Conservation (phyloP, 257 asterid genomes). For the Solanum ossicruentum region DNA sequence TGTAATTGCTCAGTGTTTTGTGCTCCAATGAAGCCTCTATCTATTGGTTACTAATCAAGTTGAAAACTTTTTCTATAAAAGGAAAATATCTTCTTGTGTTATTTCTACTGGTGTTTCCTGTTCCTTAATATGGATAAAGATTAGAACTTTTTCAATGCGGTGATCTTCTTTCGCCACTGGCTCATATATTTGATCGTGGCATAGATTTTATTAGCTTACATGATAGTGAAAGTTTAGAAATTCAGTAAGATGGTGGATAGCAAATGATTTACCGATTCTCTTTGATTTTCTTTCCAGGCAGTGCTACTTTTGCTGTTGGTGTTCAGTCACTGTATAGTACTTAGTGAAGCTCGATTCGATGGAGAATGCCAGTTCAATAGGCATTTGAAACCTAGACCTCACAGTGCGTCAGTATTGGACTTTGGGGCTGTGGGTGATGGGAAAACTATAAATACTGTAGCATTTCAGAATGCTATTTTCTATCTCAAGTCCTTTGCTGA, state of each 20-base stretch:
- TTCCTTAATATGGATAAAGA: not conserved
- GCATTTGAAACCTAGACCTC: constrained; percentile 86
- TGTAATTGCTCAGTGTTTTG: not conserved
- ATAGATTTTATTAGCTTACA: not conserved
- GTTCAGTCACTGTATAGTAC: constrained; percentile 6
- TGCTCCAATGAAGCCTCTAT: not conserved
- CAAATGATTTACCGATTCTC: not conserved
- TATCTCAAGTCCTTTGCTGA: constrained; percentile 89
- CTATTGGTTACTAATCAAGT: not conserved
- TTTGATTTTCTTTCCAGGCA: constrained; percentile 36
- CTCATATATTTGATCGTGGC: not conserved
- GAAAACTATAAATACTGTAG: constrained; percentile 69
- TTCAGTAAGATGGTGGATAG: not conserved
- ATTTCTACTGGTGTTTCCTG: not conserved
- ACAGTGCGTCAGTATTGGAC: constrained; percentile 88
- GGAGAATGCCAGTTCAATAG: constrained; percentile 60
- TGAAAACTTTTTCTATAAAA: not conserved
- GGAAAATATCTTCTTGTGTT: not conserved
- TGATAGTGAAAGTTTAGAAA: not conserved
- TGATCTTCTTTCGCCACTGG: not conserved
- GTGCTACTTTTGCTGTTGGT: constrained; percentile 50
- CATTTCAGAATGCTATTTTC: constrained; percentile 94
- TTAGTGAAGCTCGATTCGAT: constrained; percentile 17
- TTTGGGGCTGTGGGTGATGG: constrained; percentile 98
- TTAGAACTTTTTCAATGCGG: not conserved